phyloP scores from a whole-genome alignment of 805 yeast genomes.

The Candida maesae region DNA sequence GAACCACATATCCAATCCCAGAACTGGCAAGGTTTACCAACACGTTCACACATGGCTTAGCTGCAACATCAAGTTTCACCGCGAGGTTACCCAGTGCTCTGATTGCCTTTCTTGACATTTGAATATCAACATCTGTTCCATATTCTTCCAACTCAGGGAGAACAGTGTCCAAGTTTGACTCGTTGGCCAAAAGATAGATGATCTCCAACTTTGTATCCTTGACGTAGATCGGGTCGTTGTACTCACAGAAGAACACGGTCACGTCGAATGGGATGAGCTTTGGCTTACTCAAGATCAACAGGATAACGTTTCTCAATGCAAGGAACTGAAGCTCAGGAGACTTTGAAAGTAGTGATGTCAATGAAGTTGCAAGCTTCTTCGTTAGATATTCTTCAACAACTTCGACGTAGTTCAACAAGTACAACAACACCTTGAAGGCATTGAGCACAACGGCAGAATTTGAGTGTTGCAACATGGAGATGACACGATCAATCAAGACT shows the following conservation, averaged over 20 bases:
- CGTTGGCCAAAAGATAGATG: slow-evolving; percentile 72
- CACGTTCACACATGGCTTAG: slow-evolving; percentile 60
- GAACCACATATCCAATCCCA: slow-evolving; percentile 69
- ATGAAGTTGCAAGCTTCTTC: slow-evolving; percentile 60
- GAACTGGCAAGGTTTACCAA: slow-evolving; percentile 56
- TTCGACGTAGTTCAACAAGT: slow-evolving; percentile 66
- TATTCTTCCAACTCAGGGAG: slow-evolving; percentile 78
- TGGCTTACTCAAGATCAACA: slow-evolving; percentile 64
- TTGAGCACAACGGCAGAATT: slow-evolving; percentile 80
- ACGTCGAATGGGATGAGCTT: slow-evolving; percentile 62
- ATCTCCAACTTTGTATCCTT: slow-evolving; percentile 90
- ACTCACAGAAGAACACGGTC: slow-evolving; percentile 76
- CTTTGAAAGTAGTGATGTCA: slow-evolving; percentile 65
- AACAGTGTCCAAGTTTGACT: slow-evolving; percentile 54
- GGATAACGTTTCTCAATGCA: slow-evolving; percentile 73
- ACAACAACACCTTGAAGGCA: slow-evolving; percentile 66
- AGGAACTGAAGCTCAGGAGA: slow-evolving; percentile 83
- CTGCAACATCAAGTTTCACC: slow-evolving; percentile 61
- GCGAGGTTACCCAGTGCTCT: slow-evolving; percentile 90
- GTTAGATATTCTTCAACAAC: slow-evolving; percentile 55
- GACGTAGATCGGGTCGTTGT: slow-evolving; percentile 82
- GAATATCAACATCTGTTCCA: slow-evolving; percentile 81
- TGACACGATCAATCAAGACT: slow-evolving; percentile 54
- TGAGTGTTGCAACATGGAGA: slow-evolving; percentile 75
- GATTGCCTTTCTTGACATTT: slow-evolving; percentile 83